These are phyloP conservation scores for Saccharomyces hybrid DNA, from an alignment of 1,139 yeast genomes.

Conservation along the genomic window DNA sequence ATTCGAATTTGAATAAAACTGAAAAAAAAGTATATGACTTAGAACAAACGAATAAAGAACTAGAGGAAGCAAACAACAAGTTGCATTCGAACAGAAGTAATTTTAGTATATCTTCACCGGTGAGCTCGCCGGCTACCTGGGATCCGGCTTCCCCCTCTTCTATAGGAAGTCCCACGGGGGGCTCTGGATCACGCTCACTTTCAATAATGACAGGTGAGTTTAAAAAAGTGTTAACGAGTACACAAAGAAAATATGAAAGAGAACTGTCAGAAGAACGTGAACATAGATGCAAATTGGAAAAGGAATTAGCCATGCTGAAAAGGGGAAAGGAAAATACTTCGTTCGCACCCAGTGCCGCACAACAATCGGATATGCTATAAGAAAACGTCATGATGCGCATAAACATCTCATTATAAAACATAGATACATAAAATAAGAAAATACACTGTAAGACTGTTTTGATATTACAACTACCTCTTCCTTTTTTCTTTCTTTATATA, in stretches of 20 bases:
- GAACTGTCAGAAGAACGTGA: slow-evolving; percentile 26
- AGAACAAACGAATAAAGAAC: slow-evolving; percentile 8
- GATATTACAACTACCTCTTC: slow-evolving; percentile 1
- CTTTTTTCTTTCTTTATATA: slow-evolving; percentile 2
- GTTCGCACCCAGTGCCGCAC: not conserved
- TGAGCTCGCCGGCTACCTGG: slow-evolving; percentile 8
- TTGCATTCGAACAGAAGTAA: slow-evolving; percentile 1
- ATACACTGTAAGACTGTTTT: not conserved
- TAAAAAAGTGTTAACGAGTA: slow-evolving; percentile 26
- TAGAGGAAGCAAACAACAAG: slow-evolving; percentile 6
- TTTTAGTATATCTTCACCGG: slow-evolving; percentile 10
- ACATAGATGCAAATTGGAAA: slow-evolving; percentile 16
- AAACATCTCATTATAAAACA: not conserved
- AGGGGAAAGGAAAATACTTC: slow-evolving; percentile 2
- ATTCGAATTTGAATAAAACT: slow-evolving; percentile 15
- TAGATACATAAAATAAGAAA: slow-evolving; percentile 2
- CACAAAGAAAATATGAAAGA: slow-evolving; percentile 26
- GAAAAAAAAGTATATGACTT: slow-evolving; percentile 14
- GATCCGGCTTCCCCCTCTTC: slow-evolving; percentile 13
- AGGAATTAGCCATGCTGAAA: slow-evolving; percentile 13
- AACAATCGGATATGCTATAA: not conserved
- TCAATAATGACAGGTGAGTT: slow-evolving; percentile 29
- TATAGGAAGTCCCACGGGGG: slow-evolving; percentile 6
- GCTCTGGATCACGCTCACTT: slow-evolving; percentile 18
- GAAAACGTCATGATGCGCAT: not conserved